Conservation (phyloP, 139 green algal genomes). For the Chlorella sp. region DNA sequence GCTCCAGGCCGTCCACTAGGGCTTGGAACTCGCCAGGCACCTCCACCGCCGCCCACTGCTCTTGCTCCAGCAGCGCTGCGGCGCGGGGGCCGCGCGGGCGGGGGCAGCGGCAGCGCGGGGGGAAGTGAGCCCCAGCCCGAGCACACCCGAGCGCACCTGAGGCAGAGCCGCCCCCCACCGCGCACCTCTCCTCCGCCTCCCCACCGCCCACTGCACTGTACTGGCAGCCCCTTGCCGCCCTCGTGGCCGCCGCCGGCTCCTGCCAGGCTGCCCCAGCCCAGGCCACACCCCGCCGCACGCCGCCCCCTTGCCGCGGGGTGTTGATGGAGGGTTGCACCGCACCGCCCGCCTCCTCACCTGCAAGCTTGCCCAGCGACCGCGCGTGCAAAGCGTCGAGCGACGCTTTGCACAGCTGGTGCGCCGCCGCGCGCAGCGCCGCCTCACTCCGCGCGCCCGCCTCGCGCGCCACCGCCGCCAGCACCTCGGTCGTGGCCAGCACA, state of each 20-base stretch:
- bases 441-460: conserved; percentile 33
- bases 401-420: conserved; percentile 73
- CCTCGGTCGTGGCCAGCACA: conserved; percentile 57
- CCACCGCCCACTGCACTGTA: too few species aligned
- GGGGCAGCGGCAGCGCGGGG: too few species aligned
- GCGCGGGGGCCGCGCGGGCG: not conserved
- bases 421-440: conserved; percentile 40
- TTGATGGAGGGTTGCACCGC: too few species aligned
- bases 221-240: too few species aligned
- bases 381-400: conserved; percentile 68
- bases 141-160: too few species aligned
- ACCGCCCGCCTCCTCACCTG: conserved; percentile 30
- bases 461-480: conserved; percentile 53
- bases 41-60: conserved; percentile 67
- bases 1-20: conserved; percentile 50
- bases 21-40: conserved; percentile 60
- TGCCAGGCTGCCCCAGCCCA: too few species aligned
- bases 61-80: conserved; percentile 53
- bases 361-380: conserved; percentile 41
- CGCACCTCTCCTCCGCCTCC: too few species aligned
- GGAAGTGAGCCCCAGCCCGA: too few species aligned
- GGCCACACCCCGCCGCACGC: too few species aligned
- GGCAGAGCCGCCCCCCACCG: too few species aligned
- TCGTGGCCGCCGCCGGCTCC: too few species aligned
- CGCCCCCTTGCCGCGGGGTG: too few species aligned